Percentiles rank a stretch among this genome's conserved stretches.
phyloP scores from a whole-genome alignment of 805 yeast genomes.

The Yamadazyma nakazawae region DNA sequence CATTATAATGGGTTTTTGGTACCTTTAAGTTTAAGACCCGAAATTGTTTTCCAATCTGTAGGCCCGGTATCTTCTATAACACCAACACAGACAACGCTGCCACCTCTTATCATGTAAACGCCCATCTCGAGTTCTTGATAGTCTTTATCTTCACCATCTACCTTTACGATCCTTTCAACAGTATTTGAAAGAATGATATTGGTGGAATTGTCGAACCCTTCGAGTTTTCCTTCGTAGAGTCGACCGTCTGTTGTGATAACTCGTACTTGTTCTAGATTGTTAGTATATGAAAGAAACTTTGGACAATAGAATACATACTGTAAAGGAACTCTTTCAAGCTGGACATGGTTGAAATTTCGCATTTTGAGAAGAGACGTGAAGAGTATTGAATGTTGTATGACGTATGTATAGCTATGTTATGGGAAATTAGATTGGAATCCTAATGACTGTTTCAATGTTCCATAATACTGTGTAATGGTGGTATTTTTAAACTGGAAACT shows the following conservation, averaged over 20 bases:
- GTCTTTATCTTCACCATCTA: conserved; percentile 35
- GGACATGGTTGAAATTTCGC: conserved; percentile 19
- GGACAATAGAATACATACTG: conserved; percentile 24
- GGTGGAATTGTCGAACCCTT: conserved; percentile 64
- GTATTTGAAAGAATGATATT: conserved; percentile 55
- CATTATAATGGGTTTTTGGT: conserved; percentile 30
- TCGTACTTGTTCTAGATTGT: conserved; percentile 35
- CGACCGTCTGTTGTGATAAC: conserved; percentile 44
- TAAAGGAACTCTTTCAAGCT: conserved; percentile 28
- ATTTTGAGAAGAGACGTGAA: neutral
- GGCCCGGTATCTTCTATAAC: conserved; percentile 27
- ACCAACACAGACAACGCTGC: conserved; percentile 55
- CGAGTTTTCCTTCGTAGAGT: conserved; percentile 39
- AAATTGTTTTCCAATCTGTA: conserved; percentile 40
- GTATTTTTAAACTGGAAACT: too few species aligned
- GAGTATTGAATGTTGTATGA: too few species aligned
- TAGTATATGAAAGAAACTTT: conserved; percentile 10
- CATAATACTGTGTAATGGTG: too few species aligned
- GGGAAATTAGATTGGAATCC: too few species aligned
- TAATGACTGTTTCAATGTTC: too few species aligned
- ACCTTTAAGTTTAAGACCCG: conserved; percentile 31
- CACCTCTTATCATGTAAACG: conserved; percentile 54
- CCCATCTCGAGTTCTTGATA: conserved; percentile 46
- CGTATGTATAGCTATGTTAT: too few species aligned
- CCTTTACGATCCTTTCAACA: conserved; percentile 47